Percentiles rank a stretch among this genome's conserved stretches.
Conservation (phyloP, 2,329 filamentous ascomycete genomes). For the Paracoccidioides brasiliensis region DNA sequence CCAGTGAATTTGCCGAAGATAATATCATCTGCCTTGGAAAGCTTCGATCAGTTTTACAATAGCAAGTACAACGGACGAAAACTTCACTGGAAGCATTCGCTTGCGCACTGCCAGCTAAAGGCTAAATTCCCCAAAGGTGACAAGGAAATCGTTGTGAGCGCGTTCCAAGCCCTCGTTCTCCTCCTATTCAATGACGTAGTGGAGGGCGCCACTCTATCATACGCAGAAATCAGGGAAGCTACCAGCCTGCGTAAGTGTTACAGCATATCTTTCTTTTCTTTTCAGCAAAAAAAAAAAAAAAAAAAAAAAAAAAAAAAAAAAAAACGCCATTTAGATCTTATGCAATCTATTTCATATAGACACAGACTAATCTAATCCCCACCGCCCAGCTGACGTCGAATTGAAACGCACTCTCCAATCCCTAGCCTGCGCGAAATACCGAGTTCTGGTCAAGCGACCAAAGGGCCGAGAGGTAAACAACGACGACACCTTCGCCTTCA, state of each 20-base stretch:
- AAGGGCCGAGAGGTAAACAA: conserved; percentile 66
- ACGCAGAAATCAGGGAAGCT: conserved; percentile 59
- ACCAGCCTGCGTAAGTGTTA: conserved; percentile 53
- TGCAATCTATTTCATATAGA: background rate
- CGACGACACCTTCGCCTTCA: conserved; percentile 76
- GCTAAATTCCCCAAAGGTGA: conserved; percentile 64
- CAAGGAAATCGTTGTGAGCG: conserved; percentile 83
- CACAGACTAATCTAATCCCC: background rate
- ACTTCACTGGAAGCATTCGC: conserved; percentile 79
- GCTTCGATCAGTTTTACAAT: conserved; percentile 78
- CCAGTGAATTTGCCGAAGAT: conserved; percentile 60
- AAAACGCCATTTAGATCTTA: background rate
- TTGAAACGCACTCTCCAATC: conserved; percentile 87
- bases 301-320: no score
- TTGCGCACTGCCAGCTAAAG: conserved; percentile 81
- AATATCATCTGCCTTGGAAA: conserved; percentile 61
- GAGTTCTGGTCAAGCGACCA: conserved; percentile 73
- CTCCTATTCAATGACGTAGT: conserved; percentile 71
- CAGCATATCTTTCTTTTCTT: background rate
- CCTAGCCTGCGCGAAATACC: conserved; percentile 77
- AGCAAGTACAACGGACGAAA: conserved; percentile 78
- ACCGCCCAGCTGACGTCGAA: conserved; percentile 52
- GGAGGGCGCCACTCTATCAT: conserved; percentile 53
- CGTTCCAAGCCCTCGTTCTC: conserved; percentile 83
- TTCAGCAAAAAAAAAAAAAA: no score